Percentiles rank a stretch among this genome's conserved stretches.
These are phyloP conservation scores for Curvularia eragrostidis DNA, from an alignment of 2,329 filamentous ascomycete genomes.

Conservation along the genomic window DNA sequence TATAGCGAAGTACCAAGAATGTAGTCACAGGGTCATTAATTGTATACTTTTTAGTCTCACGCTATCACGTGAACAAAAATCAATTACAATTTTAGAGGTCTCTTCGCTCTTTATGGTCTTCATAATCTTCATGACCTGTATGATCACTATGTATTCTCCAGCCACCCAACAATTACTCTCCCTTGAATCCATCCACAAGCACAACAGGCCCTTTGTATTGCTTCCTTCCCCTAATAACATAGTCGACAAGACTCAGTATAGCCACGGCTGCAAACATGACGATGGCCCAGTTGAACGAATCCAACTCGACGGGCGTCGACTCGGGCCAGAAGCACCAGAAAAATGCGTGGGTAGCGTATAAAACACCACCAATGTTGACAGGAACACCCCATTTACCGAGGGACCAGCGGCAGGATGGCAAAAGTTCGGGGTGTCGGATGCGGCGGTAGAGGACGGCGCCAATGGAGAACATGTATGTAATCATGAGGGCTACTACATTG, in stretches of 20 bases:
- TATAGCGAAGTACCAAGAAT: background rate
- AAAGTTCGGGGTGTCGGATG: slow-evolving; percentile 45
- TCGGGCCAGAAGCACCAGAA: slow-evolving; percentile 54
- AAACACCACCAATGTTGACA: slow-evolving; percentile 48
- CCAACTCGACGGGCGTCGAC: slow-evolving; percentile 31
- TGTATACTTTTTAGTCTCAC: background rate
- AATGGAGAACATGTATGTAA: slow-evolving; percentile 52
- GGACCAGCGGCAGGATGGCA: slow-evolving; percentile 49
- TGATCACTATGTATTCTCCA: background rate
- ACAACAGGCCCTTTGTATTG: slow-evolving; percentile 46
- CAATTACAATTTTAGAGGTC: slow-evolving; percentile 3
- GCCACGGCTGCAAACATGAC: slow-evolving; percentile 46
- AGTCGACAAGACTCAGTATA: slow-evolving; percentile 38
- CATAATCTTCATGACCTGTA: background rate
- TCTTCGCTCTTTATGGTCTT: background rate
- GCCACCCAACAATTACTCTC: slow-evolving; percentile 16
- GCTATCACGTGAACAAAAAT: background rate
- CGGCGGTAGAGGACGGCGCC: slow-evolving; percentile 51
- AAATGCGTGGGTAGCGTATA: slow-evolving; percentile 48
- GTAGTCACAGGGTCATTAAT: background rate
- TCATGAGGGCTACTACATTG: slow-evolving; percentile 49
- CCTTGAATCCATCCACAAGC: slow-evolving; percentile 34
- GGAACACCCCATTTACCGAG: slow-evolving; percentile 49
- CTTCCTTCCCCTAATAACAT: slow-evolving; percentile 39
- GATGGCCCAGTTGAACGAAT: slow-evolving; percentile 46